These are phyloP conservation scores for Blumeria graminis DNA, from an alignment of 2,329 filamentous ascomycete genomes.

Conservation along the genomic window DNA sequence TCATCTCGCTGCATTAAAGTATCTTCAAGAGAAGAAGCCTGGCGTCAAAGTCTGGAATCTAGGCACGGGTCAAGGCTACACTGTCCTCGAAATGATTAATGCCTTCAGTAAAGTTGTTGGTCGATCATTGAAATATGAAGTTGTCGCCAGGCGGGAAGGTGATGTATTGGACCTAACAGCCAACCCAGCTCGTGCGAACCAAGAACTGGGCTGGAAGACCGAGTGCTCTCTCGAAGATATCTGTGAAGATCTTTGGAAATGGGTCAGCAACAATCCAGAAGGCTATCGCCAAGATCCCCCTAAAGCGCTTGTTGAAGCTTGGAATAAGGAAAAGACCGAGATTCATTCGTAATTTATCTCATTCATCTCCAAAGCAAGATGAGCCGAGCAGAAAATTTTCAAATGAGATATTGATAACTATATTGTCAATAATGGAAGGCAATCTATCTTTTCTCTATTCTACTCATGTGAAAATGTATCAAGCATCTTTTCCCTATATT, in stretches of 20 bases:
- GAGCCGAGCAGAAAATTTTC: too few species aligned
- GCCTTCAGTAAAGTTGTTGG: conserved; percentile 79
- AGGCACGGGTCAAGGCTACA: conserved; percentile 81
- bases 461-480: too few species aligned
- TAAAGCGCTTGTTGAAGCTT: conserved; percentile 44
- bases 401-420: too few species aligned
- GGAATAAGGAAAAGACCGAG: conserved; percentile 20
- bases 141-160: conserved; percentile 57
- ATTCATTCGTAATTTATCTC: not conserved
- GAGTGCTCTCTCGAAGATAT: conserved; percentile 77
- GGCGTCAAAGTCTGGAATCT: conserved; percentile 93
- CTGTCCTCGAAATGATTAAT: conserved; percentile 92
- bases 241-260: conserved; percentile 84
- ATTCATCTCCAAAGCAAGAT: not conserved
- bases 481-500: too few species aligned
- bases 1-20: conserved; percentile 72
- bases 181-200: conserved; percentile 66
- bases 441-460: too few species aligned
- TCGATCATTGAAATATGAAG: conserved; percentile 63
- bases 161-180: conserved; percentile 91
- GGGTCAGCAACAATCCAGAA: conserved; percentile 91
- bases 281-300: conserved; percentile 88
- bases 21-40: conserved; percentile 61
- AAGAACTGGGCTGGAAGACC: conserved; percentile 81
- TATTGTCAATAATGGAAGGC: too few species aligned